phyloP scores from a whole-genome alignment of 2,329 filamentous ascomycete species.

The Aureobasidium mangrovei region DNA sequence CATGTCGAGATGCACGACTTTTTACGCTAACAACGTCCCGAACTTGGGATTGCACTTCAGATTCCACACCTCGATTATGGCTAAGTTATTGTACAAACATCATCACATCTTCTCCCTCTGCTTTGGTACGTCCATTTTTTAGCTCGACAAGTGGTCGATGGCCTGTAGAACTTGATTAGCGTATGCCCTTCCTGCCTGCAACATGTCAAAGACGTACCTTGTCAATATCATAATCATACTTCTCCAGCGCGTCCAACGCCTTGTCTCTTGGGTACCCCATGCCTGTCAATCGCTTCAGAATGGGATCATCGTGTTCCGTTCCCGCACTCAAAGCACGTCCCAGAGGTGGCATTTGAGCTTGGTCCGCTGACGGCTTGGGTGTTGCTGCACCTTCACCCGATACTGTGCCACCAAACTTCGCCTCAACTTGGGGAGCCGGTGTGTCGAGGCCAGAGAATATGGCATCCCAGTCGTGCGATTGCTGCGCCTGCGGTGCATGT shows the following conservation, averaged over 20 bases:
- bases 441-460: slow-evolving; percentile 77
- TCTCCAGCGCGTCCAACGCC: slow-evolving; percentile 74
- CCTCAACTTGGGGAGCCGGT: slow-evolving; percentile 22
- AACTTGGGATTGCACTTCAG: too few relatives aligned
- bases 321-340: slow-evolving; percentile 64
- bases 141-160: slow-evolving; percentile 16
- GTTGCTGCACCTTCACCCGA: slow-evolving; percentile 17
- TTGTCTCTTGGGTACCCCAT: slow-evolving; percentile 78
- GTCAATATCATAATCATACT: slow-evolving; percentile 92
- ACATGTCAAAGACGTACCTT: slow-evolving; percentile 52
- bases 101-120: neutral
- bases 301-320: slow-evolving; percentile 81
- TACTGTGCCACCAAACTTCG: neutral
- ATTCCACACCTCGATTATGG: too few relatives aligned
- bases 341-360: slow-evolving; percentile 32
- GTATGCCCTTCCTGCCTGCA: neutral
- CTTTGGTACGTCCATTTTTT: slow-evolving; percentile 4
- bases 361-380: slow-evolving; percentile 11
- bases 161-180: slow-evolving; percentile 13
- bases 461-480: slow-evolving; percentile 80
- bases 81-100: too few relatives aligned
- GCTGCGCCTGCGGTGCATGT: slow-evolving; percentile 25
- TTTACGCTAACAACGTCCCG: too few relatives aligned
- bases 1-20: too few relatives aligned
- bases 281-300: slow-evolving; percentile 75